These are phyloP conservation scores for Boletus sensibilis DNA, from an alignment of 768 basidiomycete species.

Conservation along the genomic window DNA sequence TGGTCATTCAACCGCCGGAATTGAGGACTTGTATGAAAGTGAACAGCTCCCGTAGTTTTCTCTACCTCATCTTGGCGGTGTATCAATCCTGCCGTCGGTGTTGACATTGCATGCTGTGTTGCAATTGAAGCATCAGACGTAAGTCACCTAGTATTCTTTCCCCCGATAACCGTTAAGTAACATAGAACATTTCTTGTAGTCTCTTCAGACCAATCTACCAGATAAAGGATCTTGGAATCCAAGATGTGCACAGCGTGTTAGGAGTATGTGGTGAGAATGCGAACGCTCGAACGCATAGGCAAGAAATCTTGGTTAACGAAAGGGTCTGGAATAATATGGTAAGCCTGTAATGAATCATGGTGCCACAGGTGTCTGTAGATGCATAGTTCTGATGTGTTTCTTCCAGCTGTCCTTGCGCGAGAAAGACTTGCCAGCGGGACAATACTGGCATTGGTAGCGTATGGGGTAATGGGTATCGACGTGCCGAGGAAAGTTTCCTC, in stretches of 20 bases:
- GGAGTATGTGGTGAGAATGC: not conserved
- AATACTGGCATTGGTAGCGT: conserved; percentile 16
- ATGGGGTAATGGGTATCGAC: conserved; percentile 16
- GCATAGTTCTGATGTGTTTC: conserved; percentile 13
- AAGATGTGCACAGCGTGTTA: too few species aligned
- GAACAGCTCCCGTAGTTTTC: not conserved
- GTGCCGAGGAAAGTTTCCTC: conserved; percentile 20
- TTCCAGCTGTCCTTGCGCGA: conserved; percentile 23
- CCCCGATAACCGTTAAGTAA: not conserved
- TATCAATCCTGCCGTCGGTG: not conserved
- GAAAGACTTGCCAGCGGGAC: conserved; percentile 13
- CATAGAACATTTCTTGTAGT: not conserved
- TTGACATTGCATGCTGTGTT: not conserved
- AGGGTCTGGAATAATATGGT: not conserved
- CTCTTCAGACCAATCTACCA: not conserved
- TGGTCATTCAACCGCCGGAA: not conserved
- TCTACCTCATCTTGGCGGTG: not conserved
- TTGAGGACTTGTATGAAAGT: not conserved
- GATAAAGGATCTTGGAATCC: not conserved
- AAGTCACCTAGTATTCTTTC: not conserved
- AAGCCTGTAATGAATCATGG: not conserved
- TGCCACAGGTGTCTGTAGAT: not conserved
- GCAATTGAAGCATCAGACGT: not conserved
- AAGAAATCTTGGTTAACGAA: not conserved
- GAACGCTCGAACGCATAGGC: not conserved